These are phyloP conservation scores for Chaetomium sp. DNA, from an alignment of 2,329 filamentous ascomycete genomes.

Conservation along the genomic window DNA sequence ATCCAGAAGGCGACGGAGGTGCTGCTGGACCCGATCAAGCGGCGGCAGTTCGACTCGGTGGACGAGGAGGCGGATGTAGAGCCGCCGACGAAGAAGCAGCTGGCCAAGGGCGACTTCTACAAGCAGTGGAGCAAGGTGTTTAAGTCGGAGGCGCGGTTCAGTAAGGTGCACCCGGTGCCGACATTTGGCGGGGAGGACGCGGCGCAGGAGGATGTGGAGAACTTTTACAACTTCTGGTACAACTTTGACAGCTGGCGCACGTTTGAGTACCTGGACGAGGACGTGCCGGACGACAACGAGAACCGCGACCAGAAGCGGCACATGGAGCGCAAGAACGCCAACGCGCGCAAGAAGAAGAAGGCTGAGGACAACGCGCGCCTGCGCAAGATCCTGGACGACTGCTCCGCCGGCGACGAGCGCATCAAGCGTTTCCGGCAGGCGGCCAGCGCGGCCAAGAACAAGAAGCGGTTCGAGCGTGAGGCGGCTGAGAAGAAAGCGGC, in stretches of 20 bases:
- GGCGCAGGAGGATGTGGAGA: constrained; percentile 81
- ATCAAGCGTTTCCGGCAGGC: constrained; percentile 96
- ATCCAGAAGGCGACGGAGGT: constrained; percentile 98
- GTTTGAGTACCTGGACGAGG: constrained; percentile 98
- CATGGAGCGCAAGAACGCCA: constrained; percentile 96
- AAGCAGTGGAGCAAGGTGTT: constrained; percentile 91
- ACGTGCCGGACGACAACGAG: constrained; percentile 97
- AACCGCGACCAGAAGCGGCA: constrained; percentile 99
- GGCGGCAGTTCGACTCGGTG: constrained; percentile 93
- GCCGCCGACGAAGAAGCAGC: constrained; percentile 86
- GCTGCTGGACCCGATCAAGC: constrained; percentile 83
- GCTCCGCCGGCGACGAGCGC: constrained; percentile 77
- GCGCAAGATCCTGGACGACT: constrained; percentile 82
- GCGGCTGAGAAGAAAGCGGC: constrained; percentile 80
- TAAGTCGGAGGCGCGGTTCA: constrained; percentile 88
- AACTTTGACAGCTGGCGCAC: constrained; percentile 97
- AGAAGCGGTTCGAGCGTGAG: constrained; percentile 85
- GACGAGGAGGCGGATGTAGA: constrained; percentile 91
- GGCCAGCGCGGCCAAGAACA: constrained; percentile 91
- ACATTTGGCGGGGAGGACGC: constrained; percentile 77
- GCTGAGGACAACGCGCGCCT: constrained; percentile 90
- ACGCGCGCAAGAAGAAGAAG: constrained; percentile 99
- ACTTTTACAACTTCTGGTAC: constrained; percentile 99
- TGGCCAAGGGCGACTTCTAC: constrained; percentile 78
- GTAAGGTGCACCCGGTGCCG: constrained; percentile 82